These are phyloP conservation scores for Dendrobium catenatum DNA, from an alignment of 106 monocot genomes.

Conservation along the genomic window DNA sequence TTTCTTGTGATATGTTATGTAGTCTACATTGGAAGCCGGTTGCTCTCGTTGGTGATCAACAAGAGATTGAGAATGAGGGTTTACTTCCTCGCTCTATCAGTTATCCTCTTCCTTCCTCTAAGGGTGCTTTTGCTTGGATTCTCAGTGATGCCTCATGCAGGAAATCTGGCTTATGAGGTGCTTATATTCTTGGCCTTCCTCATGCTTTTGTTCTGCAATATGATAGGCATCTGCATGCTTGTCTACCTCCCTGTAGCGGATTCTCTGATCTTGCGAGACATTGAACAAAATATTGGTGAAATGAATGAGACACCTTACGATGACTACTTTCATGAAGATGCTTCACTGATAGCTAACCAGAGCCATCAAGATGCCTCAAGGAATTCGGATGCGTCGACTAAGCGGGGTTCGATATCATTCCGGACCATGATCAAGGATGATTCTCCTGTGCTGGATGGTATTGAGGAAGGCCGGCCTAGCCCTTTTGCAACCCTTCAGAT, in stretches of 20 bases:
- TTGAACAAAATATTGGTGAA: slow-evolving; percentile 18
- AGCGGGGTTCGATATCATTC: slow-evolving; percentile 67
- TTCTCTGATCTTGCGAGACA: slow-evolving; percentile 38
- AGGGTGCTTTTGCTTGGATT: slow-evolving; percentile 60
- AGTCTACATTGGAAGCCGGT: slow-evolving; percentile 16
- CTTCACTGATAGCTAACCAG: slow-evolving; percentile 38
- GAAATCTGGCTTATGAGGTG: slow-evolving; percentile 29
- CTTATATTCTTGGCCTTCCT: slow-evolving; percentile 64
- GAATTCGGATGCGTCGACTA: slow-evolving; percentile 54
- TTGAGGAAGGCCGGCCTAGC: slow-evolving; percentile 14
- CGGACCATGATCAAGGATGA: slow-evolving; percentile 56
- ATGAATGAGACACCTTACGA: slow-evolving; percentile 50
- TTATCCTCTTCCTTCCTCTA: slow-evolving; percentile 36
- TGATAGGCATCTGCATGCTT: slow-evolving; percentile 44
- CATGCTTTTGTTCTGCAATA: slow-evolving; percentile 27
- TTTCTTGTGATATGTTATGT: slow-evolving; percentile 29
- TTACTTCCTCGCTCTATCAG: slow-evolving; percentile 15
- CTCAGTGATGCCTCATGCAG: slow-evolving; percentile 46
- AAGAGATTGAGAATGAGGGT: slow-evolving; percentile 24
- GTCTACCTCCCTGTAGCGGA: slow-evolving; percentile 71
- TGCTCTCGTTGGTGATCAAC: slow-evolving; percentile 41
- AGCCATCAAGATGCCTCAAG: slow-evolving; percentile 28
- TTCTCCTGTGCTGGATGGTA: slow-evolving; percentile 9
- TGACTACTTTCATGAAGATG: slow-evolving; percentile 52
- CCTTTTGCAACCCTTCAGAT: slow-evolving; percentile 18